Evolutionary conservation across 352 stramenopile species (phyloP).

Genomic region (Pythium biforme): DNA sequence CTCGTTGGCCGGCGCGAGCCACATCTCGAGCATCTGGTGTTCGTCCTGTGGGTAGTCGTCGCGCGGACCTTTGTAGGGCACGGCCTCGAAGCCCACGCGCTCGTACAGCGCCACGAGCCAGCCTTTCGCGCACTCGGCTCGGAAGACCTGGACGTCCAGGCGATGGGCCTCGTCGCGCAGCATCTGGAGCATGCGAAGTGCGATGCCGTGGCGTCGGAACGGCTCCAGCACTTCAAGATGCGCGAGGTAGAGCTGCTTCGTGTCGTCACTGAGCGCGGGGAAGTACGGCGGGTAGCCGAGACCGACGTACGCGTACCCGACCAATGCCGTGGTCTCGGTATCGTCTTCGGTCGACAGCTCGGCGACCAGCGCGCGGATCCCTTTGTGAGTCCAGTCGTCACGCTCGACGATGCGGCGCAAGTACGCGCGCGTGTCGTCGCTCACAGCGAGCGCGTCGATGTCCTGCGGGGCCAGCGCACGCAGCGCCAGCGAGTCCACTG

Average conservation of each 20-base stretch:
- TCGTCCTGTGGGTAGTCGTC: constrained; percentile 29
- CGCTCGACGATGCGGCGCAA: constrained; percentile 21
- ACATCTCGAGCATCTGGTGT: constrained; percentile 46
- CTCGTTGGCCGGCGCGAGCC: constrained; percentile 8
- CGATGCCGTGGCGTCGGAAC: constrained; percentile 28
- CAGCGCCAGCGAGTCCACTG: neutral
- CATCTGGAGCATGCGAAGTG: constrained; percentile 22
- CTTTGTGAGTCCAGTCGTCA: constrained; percentile 29
- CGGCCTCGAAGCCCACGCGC: constrained; percentile 24
- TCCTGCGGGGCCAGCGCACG: constrained; percentile 2
- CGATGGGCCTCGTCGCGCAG: constrained; percentile 17
- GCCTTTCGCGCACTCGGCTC: constrained; percentile 35
- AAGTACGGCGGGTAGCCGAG: constrained; percentile 37
- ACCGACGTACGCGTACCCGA: constrained; percentile 18
- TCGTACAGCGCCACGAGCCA: constrained; percentile 31
- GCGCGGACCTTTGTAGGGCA: constrained; percentile 31
- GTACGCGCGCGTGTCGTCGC: constrained; percentile 11
- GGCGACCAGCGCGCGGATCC: constrained; percentile 29
- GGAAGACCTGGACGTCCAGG: constrained; percentile 21
- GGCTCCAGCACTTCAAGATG: constrained; percentile 23
- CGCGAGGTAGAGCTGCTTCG: constrained; percentile 33
- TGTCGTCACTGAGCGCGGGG: constrained; percentile 21
- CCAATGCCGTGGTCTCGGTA: neutral
- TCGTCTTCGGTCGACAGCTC: constrained; percentile 9
- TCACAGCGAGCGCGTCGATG: constrained; percentile 6